These are phyloP conservation scores for Tylopilus rubrobrunneus DNA, from an alignment of 768 basidiomycete species.

Conservation along the genomic window DNA sequence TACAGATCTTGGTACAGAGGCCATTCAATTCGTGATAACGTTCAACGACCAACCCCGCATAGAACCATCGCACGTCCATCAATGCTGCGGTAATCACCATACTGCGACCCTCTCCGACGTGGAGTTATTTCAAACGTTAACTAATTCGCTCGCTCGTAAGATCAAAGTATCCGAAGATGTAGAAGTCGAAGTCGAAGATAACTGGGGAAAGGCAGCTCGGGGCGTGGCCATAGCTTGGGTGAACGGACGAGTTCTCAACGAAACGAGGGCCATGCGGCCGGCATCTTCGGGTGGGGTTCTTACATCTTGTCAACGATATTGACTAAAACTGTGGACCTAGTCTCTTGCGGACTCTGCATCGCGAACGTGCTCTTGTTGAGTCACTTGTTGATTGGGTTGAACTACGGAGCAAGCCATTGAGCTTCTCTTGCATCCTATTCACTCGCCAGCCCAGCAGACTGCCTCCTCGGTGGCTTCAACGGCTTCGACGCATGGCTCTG, in stretches of 20 bases:
- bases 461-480: not conserved
- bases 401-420: conserved; percentile 61
- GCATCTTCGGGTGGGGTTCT: conserved; percentile 47
- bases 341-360: conserved; percentile 66
- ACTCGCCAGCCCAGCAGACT: conserved; percentile 50
- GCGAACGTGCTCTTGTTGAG: conserved; percentile 61
- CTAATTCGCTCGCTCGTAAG: conserved; percentile 77
- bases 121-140: conserved; percentile 52
- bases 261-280: conserved; percentile 60
- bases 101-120: conserved; percentile 12
- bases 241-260: conserved; percentile 64
- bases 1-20: conserved; percentile 64
- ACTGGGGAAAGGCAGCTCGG: conserved; percentile 47
- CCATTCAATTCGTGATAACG: conserved; percentile 68
- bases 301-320: not conserved
- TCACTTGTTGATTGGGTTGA: conserved; percentile 58
- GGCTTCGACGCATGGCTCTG: conserved; percentile 8
- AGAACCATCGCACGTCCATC: conserved; percentile 18
- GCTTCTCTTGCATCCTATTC: conserved; percentile 60
- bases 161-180: conserved; percentile 52
- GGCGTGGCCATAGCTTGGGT: conserved; percentile 69
- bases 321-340: conserved; percentile 28
- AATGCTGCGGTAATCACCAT: conserved; percentile 18
- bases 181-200: conserved; percentile 51
- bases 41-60: conserved; percentile 50